Evolutionary conservation across 371 early-diverging fungal species (phyloP).

Genomic region (Haplosporangium sp.): DNA sequence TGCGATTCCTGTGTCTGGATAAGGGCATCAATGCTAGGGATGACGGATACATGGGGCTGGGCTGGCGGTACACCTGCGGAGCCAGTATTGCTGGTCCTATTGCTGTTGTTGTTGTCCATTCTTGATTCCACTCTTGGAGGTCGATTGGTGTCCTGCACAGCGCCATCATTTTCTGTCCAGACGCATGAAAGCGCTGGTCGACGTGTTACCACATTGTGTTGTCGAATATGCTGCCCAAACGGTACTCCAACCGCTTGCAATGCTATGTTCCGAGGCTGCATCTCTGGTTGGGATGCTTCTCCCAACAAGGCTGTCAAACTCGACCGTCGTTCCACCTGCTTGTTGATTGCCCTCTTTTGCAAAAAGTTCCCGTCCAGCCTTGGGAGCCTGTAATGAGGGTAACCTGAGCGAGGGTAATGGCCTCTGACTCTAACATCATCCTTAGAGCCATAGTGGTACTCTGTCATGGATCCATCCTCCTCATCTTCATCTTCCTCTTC

Average conservation of each 20-base stretch:
- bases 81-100: background rate
- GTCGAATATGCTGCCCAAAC: constrained; percentile 19
- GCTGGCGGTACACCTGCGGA: no score
- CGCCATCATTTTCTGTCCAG: constrained; percentile 14
- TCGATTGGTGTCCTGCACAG: background rate
- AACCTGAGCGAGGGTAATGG: constrained; percentile 16
- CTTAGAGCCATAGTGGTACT: constrained; percentile 20
- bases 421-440: constrained; percentile 11
- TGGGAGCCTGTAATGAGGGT: constrained; percentile 24
- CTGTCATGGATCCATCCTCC: constrained; percentile 14
- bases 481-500: constrained; percentile 28
- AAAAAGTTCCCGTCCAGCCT: constrained; percentile 34
- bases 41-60: no score
- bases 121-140: background rate
- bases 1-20: constrained; percentile 10
- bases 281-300: constrained; percentile 23
- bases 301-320: constrained; percentile 45
- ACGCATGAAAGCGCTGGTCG: constrained; percentile 18
- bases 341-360: constrained; percentile 35
- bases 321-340: constrained; percentile 48
- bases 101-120: background rate
- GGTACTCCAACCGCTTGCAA: background rate
- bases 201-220: constrained; percentile 2
- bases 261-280: background rate
- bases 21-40: background rate